phyloP scores from a whole-genome alignment of 2,329 filamentous ascomycete genomes.

The Ophiostoma perfectum region DNA sequence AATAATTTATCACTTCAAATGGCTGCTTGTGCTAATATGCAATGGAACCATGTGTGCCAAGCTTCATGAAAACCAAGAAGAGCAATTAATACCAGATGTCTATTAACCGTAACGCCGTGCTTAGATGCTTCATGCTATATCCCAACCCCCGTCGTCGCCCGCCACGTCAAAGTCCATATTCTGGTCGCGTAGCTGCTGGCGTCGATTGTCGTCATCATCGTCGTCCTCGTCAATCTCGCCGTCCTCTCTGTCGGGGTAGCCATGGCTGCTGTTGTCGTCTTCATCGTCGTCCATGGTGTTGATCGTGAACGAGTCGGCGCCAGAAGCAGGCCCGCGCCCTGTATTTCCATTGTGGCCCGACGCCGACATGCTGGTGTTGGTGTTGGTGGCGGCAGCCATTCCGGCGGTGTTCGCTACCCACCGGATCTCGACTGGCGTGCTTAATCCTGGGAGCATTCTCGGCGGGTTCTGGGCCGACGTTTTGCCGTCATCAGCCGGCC shows the following conservation, averaged over 20 bases:
- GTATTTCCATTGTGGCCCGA: not conserved
- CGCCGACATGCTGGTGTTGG: not conserved
- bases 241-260: not conserved
- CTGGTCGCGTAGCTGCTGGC: constrained; percentile 23
- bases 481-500: constrained; percentile 27
- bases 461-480: not conserved
- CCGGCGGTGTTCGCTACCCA: constrained; percentile 45
- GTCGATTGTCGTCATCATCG: not conserved
- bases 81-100: too few species aligned
- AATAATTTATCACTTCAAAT: not conserved
- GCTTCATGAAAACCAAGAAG: too few species aligned
- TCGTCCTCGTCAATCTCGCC: constrained; percentile 5
- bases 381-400: constrained; percentile 10
- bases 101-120: not conserved
- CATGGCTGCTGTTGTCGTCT: not conserved
- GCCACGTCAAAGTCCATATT: constrained; percentile 52
- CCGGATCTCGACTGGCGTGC: constrained; percentile 57
- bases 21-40: too few species aligned
- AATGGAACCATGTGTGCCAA: too few species aligned
- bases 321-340: not conserved
- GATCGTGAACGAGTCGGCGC: not conserved
- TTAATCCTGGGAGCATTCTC: constrained; percentile 51
- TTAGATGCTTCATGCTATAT: constrained; percentile 18
- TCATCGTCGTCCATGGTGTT: not conserved
- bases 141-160: constrained; percentile 47